phyloP scores from a whole-genome alignment of 495 filamentous ascomycete species.

The Trichocladium antarcticum region DNA sequence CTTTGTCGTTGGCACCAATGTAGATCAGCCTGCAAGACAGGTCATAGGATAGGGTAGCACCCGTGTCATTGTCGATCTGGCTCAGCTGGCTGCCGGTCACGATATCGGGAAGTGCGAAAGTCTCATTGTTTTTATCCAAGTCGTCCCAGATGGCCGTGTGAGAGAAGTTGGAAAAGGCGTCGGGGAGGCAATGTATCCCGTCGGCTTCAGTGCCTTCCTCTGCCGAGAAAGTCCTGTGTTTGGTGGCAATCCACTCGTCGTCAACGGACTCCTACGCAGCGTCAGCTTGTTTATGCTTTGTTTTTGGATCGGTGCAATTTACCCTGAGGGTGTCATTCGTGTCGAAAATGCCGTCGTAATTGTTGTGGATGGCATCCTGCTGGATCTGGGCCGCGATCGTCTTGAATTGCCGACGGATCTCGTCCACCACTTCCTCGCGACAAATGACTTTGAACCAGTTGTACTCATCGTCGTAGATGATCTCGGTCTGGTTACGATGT shows the following conservation, averaged over 20 bases:
- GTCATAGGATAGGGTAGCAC: conserved; percentile 18
- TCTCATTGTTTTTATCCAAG: conserved; percentile 10
- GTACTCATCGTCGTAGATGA: conserved; percentile 20
- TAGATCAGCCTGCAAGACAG: conserved; percentile 22
- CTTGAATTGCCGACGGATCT: conserved; percentile 15
- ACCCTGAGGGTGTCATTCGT: conserved; percentile 16
- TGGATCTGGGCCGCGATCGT: conserved; percentile 10
- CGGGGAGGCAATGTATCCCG: background rate
- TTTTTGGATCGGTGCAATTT: background rate
- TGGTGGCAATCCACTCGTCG: conserved; percentile 12
- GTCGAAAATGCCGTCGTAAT: conserved; percentile 17
- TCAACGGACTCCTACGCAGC: background rate
- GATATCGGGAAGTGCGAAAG: conserved; percentile 9
- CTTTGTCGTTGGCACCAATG: conserved; percentile 22
- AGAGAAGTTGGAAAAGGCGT: background rate
- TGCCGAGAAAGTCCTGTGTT: background rate
- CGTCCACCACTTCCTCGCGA: conserved; percentile 10
- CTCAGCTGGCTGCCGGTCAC: conserved; percentile 9
- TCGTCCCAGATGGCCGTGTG: conserved; percentile 11
- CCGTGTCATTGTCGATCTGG: conserved; percentile 18
- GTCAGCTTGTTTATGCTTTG: background rate
- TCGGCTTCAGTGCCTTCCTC: background rate
- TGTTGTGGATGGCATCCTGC: conserved; percentile 11
- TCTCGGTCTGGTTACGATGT: conserved; percentile 16
- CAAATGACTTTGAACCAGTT: conserved; percentile 27